These are phyloP conservation scores for Clonostachys solani DNA, from an alignment of 2,329 filamentous ascomycete genomes.

Conservation along the genomic window DNA sequence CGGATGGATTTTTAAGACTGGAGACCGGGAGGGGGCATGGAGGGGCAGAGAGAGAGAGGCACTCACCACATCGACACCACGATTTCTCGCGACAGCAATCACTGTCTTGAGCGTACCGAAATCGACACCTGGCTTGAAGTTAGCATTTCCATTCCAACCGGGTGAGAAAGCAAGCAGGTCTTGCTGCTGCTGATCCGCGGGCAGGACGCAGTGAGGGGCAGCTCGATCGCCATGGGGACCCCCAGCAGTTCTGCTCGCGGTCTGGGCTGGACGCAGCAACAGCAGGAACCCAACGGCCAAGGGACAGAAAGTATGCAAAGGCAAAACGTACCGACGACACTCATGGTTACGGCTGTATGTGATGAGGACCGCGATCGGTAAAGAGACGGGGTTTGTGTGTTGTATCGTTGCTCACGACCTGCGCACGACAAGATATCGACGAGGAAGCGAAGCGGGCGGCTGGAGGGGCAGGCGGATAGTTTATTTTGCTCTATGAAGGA, in stretches of 20 bases:
- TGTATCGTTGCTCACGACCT: not conserved
- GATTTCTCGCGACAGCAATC: slow-evolving; percentile 95
- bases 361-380: no score
- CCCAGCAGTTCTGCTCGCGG: not conserved
- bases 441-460: not conserved
- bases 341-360: slow-evolving; percentile 36
- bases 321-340: slow-evolving; percentile 45
- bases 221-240: slow-evolving; percentile 1
- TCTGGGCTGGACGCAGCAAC: not conserved
- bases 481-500: slow-evolving; percentile 1
- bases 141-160: not conserved
- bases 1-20: not conserved
- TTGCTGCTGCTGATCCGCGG: not conserved
- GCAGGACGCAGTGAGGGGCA: slow-evolving; percentile 1
- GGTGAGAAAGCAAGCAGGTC: not conserved
- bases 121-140: slow-evolving; percentile 66
- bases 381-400: not conserved
- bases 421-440: not conserved
- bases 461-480: not conserved
- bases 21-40: not conserved
- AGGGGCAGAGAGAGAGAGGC: slow-evolving; percentile 5
- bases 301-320: not conserved
- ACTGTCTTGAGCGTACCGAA: slow-evolving; percentile 96
- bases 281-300: not conserved
- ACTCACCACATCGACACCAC: slow-evolving; percentile 98